phyloP scores from a whole-genome alignment of 371 early-diverging fungal genomes.

The Umbelopsis sp. region DNA sequence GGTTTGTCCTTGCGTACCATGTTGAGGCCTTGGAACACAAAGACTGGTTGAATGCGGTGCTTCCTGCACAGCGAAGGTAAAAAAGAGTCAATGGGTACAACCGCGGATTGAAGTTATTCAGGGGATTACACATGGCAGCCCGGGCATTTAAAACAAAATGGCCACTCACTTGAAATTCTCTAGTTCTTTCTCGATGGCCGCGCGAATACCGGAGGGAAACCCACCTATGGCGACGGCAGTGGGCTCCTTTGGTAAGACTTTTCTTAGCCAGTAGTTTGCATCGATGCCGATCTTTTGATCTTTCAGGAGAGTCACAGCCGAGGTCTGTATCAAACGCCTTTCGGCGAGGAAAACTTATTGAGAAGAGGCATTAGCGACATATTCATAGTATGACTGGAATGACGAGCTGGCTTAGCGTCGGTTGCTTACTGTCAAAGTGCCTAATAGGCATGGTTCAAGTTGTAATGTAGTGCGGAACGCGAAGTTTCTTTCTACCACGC shows the following conservation, averaged over 20 bases:
- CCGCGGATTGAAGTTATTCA: too few species aligned
- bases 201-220: constrained; percentile 60
- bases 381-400: background rate
- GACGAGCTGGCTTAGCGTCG: background rate
- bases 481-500: background rate
- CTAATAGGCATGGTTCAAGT: constrained; percentile 54
- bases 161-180: constrained; percentile 58
- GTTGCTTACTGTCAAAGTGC: constrained; percentile 60
- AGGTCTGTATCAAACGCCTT: constrained; percentile 61
- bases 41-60: constrained; percentile 69
- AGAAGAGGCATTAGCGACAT: background rate
- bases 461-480: constrained; percentile 16
- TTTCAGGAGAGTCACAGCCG: constrained; percentile 62
- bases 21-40: constrained; percentile 79
- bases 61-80: constrained; percentile 35
- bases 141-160: background rate
- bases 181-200: constrained; percentile 69
- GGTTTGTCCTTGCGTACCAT: constrained; percentile 76
- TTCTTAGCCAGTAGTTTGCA: constrained; percentile 77
- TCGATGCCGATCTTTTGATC: constrained; percentile 78
- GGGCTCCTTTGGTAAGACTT: constrained; percentile 62
- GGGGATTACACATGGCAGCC: too few species aligned
- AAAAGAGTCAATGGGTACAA: background rate
- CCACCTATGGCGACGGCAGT: constrained; percentile 76
- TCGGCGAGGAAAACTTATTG: constrained; percentile 63